These are phyloP conservation scores for Platanthera guangdongensis DNA, from an alignment of 106 monocot species.

Conservation along the genomic window DNA sequence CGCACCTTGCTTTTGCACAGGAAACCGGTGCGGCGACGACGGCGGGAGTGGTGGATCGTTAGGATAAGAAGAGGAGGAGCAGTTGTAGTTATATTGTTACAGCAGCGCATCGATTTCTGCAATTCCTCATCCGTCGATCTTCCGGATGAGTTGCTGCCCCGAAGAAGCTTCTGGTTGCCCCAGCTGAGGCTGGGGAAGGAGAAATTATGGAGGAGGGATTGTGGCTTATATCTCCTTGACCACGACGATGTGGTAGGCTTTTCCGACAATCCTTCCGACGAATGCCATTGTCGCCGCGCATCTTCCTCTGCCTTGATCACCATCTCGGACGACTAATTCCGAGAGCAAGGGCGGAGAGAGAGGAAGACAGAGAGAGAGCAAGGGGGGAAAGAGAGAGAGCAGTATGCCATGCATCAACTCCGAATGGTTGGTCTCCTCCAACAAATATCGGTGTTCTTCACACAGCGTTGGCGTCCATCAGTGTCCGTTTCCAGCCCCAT, in stretches of 20 bases:
- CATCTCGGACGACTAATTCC: conserved; percentile 3
- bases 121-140: not conserved
- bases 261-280: conserved; percentile 7
- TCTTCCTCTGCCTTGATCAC: conserved; percentile 9
- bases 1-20: not conserved
- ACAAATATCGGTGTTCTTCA: not conserved
- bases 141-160: conserved; percentile 12
- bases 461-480: not conserved
- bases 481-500: not conserved
- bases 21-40: not conserved
- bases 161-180: conserved; percentile 21
- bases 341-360: not conserved
- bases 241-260: not conserved
- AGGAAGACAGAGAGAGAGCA: not conserved
- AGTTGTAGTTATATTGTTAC: too few species aligned
- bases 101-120: not conserved
- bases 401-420: too few species aligned
- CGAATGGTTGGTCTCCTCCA: too few species aligned
- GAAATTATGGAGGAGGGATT: conserved; percentile 20
- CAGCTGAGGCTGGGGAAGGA: conserved; percentile 15
- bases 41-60: not conserved
- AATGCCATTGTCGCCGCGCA: not conserved
- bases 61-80: not conserved
- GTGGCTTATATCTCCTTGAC: not conserved
- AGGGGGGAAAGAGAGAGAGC: too few species aligned